These are phyloP conservation scores for Botryosphaeria dothidea DNA, from an alignment of 2,329 filamentous ascomycete genomes.

Conservation along the genomic window DNA sequence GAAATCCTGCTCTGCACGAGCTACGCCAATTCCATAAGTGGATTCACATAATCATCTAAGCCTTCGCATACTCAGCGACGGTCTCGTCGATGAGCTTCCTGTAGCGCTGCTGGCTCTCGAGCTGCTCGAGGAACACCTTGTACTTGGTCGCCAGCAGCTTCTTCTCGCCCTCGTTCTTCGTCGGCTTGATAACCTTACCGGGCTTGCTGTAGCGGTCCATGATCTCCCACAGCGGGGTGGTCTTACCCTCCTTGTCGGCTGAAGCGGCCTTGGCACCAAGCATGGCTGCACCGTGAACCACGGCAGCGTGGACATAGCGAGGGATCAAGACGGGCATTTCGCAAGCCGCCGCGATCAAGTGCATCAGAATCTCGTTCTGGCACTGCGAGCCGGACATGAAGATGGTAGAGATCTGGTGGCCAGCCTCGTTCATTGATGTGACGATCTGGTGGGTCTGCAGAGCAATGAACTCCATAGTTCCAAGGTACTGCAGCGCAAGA, in stretches of 20 bases:
- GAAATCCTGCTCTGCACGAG: neutral
- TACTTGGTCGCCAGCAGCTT: conserved; percentile 85
- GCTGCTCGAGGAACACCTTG: conserved; percentile 92
- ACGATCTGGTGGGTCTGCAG: conserved; percentile 96
- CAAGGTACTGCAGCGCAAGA: conserved; percentile 90
- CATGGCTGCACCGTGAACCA: conserved; percentile 98
- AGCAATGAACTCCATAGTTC: conserved; percentile 96
- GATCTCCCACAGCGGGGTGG: conserved; percentile 89
- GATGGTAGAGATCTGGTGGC: conserved; percentile 85
- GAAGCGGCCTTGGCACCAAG: conserved; percentile 95
- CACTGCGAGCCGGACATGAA: conserved; percentile 99
- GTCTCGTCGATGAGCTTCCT: conserved; percentile 72
- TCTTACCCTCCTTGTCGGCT: conserved; percentile 72
- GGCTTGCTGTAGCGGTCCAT: conserved; percentile 98
- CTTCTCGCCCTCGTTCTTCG: conserved; percentile 71
- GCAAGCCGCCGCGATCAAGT: conserved; percentile 86
- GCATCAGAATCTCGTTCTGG: conserved; percentile 91
- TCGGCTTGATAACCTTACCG: conserved; percentile 78
- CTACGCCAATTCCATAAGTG: neutral
- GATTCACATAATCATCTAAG: neutral
- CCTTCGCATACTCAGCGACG: conserved; percentile 31
- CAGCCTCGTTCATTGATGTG: conserved; percentile 86
- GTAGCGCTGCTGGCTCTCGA: conserved; percentile 80
- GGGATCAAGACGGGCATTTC: conserved; percentile 92
- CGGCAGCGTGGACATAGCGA: conserved; percentile 89